These are phyloP conservation scores for Dryadomyces quercus-mongolicae DNA, from an alignment of 2,329 filamentous ascomycete species.

Conservation along the genomic window DNA sequence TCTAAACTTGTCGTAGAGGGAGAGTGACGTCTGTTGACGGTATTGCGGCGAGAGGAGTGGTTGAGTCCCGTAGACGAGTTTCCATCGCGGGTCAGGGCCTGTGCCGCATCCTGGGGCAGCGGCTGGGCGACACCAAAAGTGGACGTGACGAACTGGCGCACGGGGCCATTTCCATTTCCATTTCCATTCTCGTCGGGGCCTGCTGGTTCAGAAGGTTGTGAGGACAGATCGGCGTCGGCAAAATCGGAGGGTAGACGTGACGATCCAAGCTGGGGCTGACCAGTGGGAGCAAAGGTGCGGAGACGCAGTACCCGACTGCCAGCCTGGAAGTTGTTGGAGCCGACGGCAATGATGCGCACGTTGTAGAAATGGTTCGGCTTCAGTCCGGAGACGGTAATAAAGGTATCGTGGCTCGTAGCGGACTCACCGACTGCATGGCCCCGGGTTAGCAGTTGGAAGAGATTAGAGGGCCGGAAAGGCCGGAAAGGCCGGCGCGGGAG, in stretches of 20 bases:
- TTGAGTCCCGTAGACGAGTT: conserved; percentile 23
- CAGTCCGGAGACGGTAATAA: conserved; percentile 83
- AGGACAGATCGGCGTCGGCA: conserved; percentile 35
- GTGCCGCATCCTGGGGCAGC: conserved; percentile 12
- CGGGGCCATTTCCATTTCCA: background rate
- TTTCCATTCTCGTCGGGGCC: conserved; percentile 34
- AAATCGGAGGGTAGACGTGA: conserved; percentile 45
- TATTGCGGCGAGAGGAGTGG: conserved; percentile 44
- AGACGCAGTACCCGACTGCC: conserved; percentile 77
- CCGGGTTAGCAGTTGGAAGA: background rate
- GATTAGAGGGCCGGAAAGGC: background rate
- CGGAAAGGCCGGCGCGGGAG: background rate
- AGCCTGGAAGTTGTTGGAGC: conserved; percentile 83
- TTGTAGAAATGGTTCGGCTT: conserved; percentile 86
- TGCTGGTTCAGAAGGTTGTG: conserved; percentile 27
- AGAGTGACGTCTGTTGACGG: conserved; percentile 63
- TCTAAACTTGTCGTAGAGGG: conserved; percentile 53
- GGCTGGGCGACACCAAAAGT: conserved; percentile 10
- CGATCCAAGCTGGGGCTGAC: conserved; percentile 46
- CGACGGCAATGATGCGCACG: conserved; percentile 83
- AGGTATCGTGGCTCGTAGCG: conserved; percentile 60
- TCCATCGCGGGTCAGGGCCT: conserved; percentile 53
- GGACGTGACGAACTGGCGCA: conserved; percentile 7
- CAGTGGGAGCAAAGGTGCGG: conserved; percentile 58
- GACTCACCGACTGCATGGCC: conserved; percentile 63